Conservation (phyloP, 2,329 filamentous ascomycete genomes). For the Cordyceps javanica region DNA sequence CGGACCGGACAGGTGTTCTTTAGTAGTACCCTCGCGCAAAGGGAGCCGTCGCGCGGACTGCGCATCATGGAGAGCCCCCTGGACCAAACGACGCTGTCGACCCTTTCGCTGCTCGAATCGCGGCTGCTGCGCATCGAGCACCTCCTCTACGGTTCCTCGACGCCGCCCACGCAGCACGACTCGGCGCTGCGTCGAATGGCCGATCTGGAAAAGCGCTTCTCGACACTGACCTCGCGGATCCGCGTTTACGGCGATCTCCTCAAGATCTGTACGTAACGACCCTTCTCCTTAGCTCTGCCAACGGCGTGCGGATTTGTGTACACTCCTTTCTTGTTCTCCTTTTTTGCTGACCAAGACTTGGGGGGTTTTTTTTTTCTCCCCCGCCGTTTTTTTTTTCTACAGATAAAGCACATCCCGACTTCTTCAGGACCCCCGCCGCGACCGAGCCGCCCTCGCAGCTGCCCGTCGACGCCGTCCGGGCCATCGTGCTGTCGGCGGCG, state of each 20-base stretch:
- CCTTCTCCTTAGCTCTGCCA: too few species aligned
- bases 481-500: conserved; percentile 51
- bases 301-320: too few species aligned
- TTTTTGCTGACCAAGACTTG: too few species aligned
- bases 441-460: conserved; percentile 47
- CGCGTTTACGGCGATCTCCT: conserved; percentile 55
- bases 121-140: conserved; percentile 56
- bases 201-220: conserved; percentile 49
- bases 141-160: conserved; percentile 44
- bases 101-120: conserved; percentile 50
- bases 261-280: conserved; percentile 54
- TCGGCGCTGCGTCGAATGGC: conserved; percentile 40
- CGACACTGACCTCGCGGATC: conserved; percentile 41
- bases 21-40: not conserved
- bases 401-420: conserved; percentile 49
- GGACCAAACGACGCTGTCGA: conserved; percentile 48
- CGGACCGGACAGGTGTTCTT: too few species aligned
- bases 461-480: conserved; percentile 42
- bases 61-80: conserved; percentile 31
- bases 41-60: not conserved
- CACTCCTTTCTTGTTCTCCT: too few species aligned
- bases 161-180: conserved; percentile 27
- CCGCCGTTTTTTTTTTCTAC: not conserved
- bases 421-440: conserved; percentile 44
- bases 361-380: too few species aligned